These are phyloP conservation scores for Protomyces inundatus DNA, from an alignment of 1,139 yeast genomes.

Conservation along the genomic window DNA sequence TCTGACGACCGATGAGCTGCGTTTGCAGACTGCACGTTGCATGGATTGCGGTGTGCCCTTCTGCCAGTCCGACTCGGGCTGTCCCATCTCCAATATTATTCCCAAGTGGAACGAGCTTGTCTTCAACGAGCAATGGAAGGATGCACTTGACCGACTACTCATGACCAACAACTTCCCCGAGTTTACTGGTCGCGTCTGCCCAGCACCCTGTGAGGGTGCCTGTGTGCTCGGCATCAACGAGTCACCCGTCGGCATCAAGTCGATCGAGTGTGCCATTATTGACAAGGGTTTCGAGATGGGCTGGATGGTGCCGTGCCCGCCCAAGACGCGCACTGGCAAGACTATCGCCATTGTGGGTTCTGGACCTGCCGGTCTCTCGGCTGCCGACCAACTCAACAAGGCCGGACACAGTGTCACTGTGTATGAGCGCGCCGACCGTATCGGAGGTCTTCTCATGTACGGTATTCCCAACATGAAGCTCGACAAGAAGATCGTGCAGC, in stretches of 20 bases:
- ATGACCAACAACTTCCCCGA: conserved; percentile 99
- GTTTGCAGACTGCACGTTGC: conserved; percentile 94
- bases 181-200: conserved; percentile 96
- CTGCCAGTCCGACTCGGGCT: conserved; percentile 96
- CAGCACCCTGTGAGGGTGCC: conserved; percentile 99
- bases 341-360: conserved; percentile 85
- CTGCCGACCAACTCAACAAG: conserved; percentile 93
- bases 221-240: conserved; percentile 92
- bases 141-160: conserved; percentile 82
- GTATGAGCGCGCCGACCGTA: conserved; percentile 88
- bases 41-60: conserved; percentile 99
- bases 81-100: conserved; percentile 94
- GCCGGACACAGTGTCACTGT: conserved; percentile 92
- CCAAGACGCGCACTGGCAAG: conserved; percentile 74
- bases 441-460: conserved; percentile 96
- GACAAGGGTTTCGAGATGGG: conserved; percentile 96
- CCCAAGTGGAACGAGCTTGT: conserved; percentile 98
- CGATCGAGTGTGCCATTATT: conserved; percentile 92
- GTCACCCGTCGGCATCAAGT: conserved; percentile 94
- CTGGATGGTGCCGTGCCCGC: conserved; percentile 86
- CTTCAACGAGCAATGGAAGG: conserved; percentile 90
- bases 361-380: conserved; percentile 94
- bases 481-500: conserved; percentile 85
- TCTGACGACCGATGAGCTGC: conserved; percentile 76
- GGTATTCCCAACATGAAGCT: conserved; percentile 99